These are phyloP conservation scores for Leptographium wingfieldii DNA, from an alignment of 2,329 filamentous ascomycete genomes.

Conservation along the genomic window DNA sequence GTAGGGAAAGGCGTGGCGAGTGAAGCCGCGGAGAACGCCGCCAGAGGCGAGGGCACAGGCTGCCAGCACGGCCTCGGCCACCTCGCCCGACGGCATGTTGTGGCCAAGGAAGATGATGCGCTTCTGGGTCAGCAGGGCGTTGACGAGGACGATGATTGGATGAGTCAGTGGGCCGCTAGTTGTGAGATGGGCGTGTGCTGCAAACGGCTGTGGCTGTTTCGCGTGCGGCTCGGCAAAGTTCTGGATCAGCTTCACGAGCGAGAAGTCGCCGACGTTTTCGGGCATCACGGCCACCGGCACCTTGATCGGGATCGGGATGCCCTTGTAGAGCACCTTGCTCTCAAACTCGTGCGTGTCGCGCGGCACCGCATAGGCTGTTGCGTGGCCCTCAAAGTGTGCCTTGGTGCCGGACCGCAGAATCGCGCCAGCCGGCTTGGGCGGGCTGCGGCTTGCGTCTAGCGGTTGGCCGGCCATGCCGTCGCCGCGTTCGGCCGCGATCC, in stretches of 20 bases:
- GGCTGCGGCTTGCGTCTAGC: constrained; percentile 35
- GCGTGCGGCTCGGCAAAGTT: constrained; percentile 77
- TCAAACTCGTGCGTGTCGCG: constrained; percentile 97
- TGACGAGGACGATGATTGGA: constrained; percentile 87
- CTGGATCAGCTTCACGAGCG: constrained; percentile 90
- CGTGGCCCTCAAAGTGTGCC: constrained; percentile 47
- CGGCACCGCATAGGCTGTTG: constrained; percentile 57
- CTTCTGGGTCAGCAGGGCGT: constrained; percentile 92
- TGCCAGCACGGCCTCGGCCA: constrained; percentile 95
- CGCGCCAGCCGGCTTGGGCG: constrained; percentile 31
- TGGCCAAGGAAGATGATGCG: constrained; percentile 91
- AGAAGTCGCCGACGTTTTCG: constrained; percentile 96
- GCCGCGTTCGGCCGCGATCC: constrained; percentile 50
- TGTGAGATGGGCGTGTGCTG: constrained; percentile 80
- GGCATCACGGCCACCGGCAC: constrained; percentile 86
- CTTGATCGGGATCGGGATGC: constrained; percentile 92
- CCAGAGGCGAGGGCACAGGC: constrained; percentile 89
- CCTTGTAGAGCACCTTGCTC: constrained; percentile 89
- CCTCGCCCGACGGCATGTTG: constrained; percentile 87
- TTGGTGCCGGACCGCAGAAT: constrained; percentile 50
- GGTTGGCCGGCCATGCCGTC: constrained; percentile 26
- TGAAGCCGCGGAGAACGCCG: constrained; percentile 85
- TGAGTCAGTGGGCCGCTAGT: constrained; percentile 84
- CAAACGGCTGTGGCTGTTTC: constrained; percentile 73
- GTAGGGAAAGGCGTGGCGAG: constrained; percentile 91